These are phyloP conservation scores for Zhuliangozyma blackwelliae DNA, from an alignment of 1,139 yeast species.

Conservation along the genomic window DNA sequence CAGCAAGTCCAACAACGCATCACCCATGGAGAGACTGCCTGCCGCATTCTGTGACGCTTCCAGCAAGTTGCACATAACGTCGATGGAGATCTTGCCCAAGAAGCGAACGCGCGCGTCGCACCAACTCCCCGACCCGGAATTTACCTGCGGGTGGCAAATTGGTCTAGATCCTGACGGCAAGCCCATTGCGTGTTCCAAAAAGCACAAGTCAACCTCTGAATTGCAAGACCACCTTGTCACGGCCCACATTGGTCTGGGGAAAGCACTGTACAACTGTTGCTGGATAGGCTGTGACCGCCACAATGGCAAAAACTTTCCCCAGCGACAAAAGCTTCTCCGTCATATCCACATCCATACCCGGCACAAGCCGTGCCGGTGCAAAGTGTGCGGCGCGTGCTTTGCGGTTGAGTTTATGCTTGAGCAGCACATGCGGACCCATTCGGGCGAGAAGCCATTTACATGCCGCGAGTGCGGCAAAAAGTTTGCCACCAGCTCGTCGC, in stretches of 20 bases:
- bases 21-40: background rate
- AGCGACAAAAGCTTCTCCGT: conserved; percentile 79
- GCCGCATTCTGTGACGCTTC: no score
- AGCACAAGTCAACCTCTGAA: conserved; percentile 50
- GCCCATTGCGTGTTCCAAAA: conserved; percentile 42
- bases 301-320: conserved; percentile 59
- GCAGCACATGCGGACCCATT: conserved; percentile 80
- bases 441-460: conserved; percentile 68
- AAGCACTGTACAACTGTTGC: conserved; percentile 61
- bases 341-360: conserved; percentile 88
- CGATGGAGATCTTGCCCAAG: conserved; percentile 31
- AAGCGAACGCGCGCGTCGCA: background rate
- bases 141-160: conserved; percentile 46
- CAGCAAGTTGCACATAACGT: conserved; percentile 25
- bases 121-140: conserved; percentile 17
- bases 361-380: conserved; percentile 71
- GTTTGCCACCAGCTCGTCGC: conserved; percentile 51
- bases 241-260: conserved; percentile 71
- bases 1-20: conserved; percentile 2
- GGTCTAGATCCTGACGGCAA: conserved; percentile 28
- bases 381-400: conserved; percentile 63
- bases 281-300: conserved; percentile 80
- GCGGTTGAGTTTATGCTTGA: conserved; percentile 62
- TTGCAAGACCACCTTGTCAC: conserved; percentile 67
- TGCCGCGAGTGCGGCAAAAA: conserved; percentile 47